Conservation (phyloP, 2,329 filamentous ascomycete genomes). For the Venturia carpophila region DNA sequence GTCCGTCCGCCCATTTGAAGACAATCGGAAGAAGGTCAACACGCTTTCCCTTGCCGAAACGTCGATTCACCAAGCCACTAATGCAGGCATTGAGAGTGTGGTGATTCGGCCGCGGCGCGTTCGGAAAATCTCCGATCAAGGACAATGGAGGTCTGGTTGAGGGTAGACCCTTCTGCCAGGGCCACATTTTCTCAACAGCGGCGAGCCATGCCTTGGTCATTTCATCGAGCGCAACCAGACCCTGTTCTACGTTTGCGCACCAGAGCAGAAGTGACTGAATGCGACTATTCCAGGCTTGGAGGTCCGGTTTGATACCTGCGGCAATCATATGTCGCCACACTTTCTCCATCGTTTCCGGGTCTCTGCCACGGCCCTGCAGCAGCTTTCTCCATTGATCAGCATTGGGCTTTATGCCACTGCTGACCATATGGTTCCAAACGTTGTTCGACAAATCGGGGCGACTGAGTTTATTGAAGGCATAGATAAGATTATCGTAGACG, state of each 20-base stretch:
- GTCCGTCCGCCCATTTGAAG: constrained; percentile 36
- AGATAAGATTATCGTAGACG: constrained; percentile 11
- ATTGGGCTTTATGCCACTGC: constrained; percentile 49
- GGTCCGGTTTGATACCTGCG: constrained; percentile 54
- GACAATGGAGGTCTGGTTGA: constrained; percentile 1
- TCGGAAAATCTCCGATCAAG: background rate
- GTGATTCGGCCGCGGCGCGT: constrained; percentile 51
- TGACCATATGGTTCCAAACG: constrained; percentile 50
- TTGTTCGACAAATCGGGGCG: constrained; percentile 24
- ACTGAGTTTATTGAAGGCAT: constrained; percentile 5
- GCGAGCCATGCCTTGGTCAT: constrained; percentile 55
- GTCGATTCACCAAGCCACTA: constrained; percentile 45
- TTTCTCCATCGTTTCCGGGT: constrained; percentile 52
- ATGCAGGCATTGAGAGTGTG: constrained; percentile 64
- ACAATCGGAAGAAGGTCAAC: constrained; percentile 31
- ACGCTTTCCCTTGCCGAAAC: constrained; percentile 35
- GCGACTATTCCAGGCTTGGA: constrained; percentile 60
- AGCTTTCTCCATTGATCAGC: constrained; percentile 64
- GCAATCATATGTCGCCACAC: constrained; percentile 59
- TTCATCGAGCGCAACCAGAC: constrained; percentile 56
- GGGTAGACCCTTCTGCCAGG: constrained; percentile 21
- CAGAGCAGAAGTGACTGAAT: constrained; percentile 57
- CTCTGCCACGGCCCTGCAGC: constrained; percentile 56
- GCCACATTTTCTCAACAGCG: constrained; percentile 19
- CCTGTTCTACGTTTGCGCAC: constrained; percentile 43